Base-by-base conservation (phyloP, 192 early-diverging fungal species). In the Dissophora globulifera region DNA sequence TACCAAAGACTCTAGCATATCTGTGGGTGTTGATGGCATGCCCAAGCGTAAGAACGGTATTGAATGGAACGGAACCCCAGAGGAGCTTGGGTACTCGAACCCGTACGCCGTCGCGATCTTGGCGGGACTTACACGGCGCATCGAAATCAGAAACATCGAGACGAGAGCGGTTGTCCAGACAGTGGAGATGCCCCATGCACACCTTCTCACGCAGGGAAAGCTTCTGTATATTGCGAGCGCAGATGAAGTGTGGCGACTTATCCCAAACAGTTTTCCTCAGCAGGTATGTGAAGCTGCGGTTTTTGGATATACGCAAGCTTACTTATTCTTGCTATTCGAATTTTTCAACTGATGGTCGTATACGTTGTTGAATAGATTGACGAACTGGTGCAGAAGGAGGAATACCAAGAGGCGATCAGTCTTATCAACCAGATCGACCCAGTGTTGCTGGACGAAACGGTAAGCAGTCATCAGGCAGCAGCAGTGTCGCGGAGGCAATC, bases 81-180 rank as follows among this genome's bases (percentile, higher is more conserved):
- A 89, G 47, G 85, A 87, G 43, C 83, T 93, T 35, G 86, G 84
- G 9, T 89, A 83, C 47, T 90, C 85, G 4, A 72, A 86, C 29
- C 93, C 93, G 6, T 95, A 93, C 62, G 84, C 90, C 15, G 83
- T 93, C 59, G 91, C 85, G 8, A 86, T 93, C 32, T 58, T 91
- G 32, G 35, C 7, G 7, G 35, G 35, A 38, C 35, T 13, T 38
- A 75, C 84, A 5, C 81, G 83, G 4, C 83, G 90, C 35, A 87
- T 98, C 1, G 93, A 96, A 69, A 92, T 98, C 16, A 86, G 93
- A 65, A 95, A 93, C 49, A 89, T 97, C 47, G 90, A 84, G 45
- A 92, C 93, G 0, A 89, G 91, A 49, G 88, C 87, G 3, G 76
- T 95, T 22, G 92, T 98, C 4, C 97, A 98, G 72, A 82, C 85